A percentile compares a stretch with the other conserved stretches of the same genome.
Conservation (phyloP, 78 protist genomes). For the Monosiga brevicollis region DNA sequence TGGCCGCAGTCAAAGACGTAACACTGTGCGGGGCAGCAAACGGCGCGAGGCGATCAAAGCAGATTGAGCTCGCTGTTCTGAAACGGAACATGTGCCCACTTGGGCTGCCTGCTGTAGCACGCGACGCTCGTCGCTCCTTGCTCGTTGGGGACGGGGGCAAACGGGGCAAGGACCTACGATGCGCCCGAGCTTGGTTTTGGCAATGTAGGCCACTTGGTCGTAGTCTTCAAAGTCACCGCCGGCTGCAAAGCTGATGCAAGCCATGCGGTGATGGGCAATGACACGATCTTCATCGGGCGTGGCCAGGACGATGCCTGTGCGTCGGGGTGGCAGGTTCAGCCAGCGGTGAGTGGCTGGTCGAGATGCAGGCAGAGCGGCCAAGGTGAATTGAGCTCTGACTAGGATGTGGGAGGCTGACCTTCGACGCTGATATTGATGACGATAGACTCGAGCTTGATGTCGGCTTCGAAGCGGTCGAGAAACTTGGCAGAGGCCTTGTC, state of each 20-base stretch:
- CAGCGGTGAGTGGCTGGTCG: too few relatives aligned
- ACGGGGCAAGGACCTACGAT: neutral
- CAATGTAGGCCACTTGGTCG: neutral
- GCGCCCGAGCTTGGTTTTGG: neutral
- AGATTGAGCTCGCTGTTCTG: too few relatives aligned
- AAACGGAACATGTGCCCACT: neutral
- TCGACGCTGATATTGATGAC: neutral
- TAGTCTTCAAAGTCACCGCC: neutral
- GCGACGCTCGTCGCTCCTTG: neutral
- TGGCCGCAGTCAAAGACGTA: neutral
- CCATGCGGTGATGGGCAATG: neutral
- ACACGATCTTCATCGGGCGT: neutral
- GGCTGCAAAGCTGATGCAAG: neutral
- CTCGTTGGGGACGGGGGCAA: neutral
- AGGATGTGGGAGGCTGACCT: too few relatives aligned
- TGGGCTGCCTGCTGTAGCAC: neutral
- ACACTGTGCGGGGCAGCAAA: neutral
- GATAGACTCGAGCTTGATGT: neutral
- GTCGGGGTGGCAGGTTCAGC: too few relatives aligned
- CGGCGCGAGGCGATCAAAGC: too few relatives aligned
- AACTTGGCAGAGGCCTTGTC: neutral
- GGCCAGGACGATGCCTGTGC: neutral
- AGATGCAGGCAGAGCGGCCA: too few relatives aligned
- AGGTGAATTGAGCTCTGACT: too few relatives aligned
- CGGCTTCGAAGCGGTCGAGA: neutral